Percentiles rank a stretch among this genome's conserved stretches.
These are phyloP conservation scores for Curvularia sp. DNA, from an alignment of 2,329 filamentous ascomycete species.

Conservation along the genomic window DNA sequence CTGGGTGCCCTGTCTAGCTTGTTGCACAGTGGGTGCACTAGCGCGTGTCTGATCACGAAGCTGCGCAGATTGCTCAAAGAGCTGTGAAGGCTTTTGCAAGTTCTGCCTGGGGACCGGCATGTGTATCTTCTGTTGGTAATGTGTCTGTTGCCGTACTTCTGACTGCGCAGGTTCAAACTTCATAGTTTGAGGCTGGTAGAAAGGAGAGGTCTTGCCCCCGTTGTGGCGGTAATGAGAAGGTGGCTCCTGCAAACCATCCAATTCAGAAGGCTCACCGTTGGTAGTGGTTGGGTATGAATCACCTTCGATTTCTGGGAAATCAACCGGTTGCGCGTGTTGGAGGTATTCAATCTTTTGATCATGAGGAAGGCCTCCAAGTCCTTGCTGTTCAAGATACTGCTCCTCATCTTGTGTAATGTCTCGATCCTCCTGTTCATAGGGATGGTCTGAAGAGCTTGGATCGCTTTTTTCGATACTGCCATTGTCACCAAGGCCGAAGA, in stretches of 20 bases:
- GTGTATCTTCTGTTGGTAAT: constrained; percentile 13
- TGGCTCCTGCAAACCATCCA: constrained; percentile 18
- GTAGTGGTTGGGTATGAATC: constrained; percentile 51
- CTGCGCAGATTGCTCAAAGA: constrained; percentile 24
- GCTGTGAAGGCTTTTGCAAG: constrained; percentile 5
- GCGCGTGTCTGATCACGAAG: constrained; percentile 31
- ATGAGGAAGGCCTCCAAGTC: constrained; percentile 2
- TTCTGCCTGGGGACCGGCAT: constrained; percentile 1
- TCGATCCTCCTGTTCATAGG: constrained; percentile 1
- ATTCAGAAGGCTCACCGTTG: constrained; percentile 37
- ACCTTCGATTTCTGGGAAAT: constrained; percentile 28
- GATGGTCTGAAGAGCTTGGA: not conserved
- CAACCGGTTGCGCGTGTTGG: not conserved
- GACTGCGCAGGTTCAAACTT: constrained; percentile 13
- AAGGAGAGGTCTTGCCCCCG: constrained; percentile 12
- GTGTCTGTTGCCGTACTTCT: constrained; percentile 13
- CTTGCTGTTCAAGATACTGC: constrained; percentile 4
- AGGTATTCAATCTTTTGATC: constrained; percentile 13
- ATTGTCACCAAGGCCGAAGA: constrained; percentile 16
- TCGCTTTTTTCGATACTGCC: constrained; percentile 13
- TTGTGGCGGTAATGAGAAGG: constrained; percentile 15
- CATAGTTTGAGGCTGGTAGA: constrained; percentile 16
- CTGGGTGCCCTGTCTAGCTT: constrained; percentile 6
- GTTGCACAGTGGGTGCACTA: constrained; percentile 12
- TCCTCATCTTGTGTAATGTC: constrained; percentile 6